Percentiles rank a stretch among this genome's conserved stretches.
Evolutionary conservation across 441 rosid species (phyloP).

Genomic region (Euphorbia celastroides): DNA sequence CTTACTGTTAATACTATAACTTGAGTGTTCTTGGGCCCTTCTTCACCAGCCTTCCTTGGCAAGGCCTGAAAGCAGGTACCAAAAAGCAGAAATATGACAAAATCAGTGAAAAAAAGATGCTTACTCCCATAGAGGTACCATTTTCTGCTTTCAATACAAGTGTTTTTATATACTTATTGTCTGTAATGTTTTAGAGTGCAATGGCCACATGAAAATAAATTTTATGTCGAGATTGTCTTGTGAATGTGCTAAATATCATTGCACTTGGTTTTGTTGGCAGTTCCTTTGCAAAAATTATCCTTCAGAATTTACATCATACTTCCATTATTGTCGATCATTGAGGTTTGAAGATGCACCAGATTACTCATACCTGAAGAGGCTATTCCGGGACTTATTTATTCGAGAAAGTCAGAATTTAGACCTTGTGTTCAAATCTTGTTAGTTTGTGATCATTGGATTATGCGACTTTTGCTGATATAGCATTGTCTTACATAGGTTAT

Average conservation of each 20-base stretch:
- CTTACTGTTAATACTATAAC: neutral
- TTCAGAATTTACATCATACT: constrained; percentile 85
- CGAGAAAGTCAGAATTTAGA: constrained; percentile 60
- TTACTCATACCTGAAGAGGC: constrained; percentile 87
- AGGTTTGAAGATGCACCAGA: constrained; percentile 96
- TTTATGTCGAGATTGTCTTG: neutral
- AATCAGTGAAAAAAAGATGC: constrained; percentile 87
- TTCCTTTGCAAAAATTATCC: constrained; percentile 87
- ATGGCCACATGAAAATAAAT: neutral
- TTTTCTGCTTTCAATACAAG: constrained; percentile 17
- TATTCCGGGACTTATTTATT: constrained; percentile 89
- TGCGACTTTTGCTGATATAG: neutral
- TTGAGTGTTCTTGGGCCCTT: constrained; percentile 4
- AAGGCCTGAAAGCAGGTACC: constrained; percentile 84
- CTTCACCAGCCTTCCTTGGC: constrained; percentile 81
- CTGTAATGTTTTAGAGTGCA: neutral
- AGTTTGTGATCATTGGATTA: constrained; percentile 5
- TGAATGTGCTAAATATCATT: neutral
- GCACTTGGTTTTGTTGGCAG: constrained; percentile 32
- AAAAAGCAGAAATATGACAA: constrained; percentile 90
- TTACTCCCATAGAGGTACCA: constrained; percentile 69
- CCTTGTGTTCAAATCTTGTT: neutral
- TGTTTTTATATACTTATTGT: neutral
- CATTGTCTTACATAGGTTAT: constrained; percentile 49
- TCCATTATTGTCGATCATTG: constrained; percentile 87